Evolutionary conservation across 495 filamentous ascomycete species (phyloP).

Genomic region (Aspergillus diversus): DNA sequence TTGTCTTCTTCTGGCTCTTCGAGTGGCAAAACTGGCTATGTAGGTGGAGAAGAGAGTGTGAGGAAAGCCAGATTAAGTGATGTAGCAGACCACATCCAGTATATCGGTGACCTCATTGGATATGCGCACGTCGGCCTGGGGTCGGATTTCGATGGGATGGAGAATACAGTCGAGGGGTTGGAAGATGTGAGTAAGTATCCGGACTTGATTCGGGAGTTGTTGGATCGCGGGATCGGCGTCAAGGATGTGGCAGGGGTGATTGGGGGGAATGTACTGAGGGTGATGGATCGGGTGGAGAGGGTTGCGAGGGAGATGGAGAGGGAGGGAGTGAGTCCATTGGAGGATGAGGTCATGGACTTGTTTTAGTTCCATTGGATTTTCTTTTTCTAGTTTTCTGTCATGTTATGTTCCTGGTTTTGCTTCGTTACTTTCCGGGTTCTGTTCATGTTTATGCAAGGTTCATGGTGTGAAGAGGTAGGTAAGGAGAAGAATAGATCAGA

Average conservation of each 20-base stretch:
- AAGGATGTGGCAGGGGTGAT: conserved; percentile 67
- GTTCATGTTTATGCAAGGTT: no score
- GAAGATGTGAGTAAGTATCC: conserved; percentile 87
- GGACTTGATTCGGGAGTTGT: conserved; percentile 72
- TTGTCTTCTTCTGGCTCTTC: no score
- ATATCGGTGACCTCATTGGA: conserved; percentile 59
- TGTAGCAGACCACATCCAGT: conserved; percentile 69
- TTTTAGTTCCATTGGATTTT: not conserved
- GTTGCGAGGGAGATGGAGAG: conserved; percentile 66
- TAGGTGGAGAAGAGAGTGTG: no score
- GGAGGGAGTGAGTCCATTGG: conserved; percentile 60
- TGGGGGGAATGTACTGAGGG: conserved; percentile 74
- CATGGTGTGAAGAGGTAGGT: no score
- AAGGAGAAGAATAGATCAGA: no score
- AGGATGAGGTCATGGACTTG: conserved; percentile 50
- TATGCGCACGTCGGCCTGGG: conserved; percentile 65
- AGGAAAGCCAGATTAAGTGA: conserved; percentile 66
- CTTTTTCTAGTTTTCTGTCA: not conserved
- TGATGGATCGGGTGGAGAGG: conserved; percentile 73
- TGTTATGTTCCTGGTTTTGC: no score
- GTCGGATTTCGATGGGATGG: conserved; percentile 67
- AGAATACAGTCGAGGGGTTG: conserved; percentile 49
- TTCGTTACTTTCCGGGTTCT: no score
- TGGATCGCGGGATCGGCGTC: conserved; percentile 69
- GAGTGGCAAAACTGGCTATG: no score